Evolutionary conservation across 306 rosid genomes (phyloP), one percentile per base, ranked within the genome.

Genomic region (Vigna radiata): DNA sequence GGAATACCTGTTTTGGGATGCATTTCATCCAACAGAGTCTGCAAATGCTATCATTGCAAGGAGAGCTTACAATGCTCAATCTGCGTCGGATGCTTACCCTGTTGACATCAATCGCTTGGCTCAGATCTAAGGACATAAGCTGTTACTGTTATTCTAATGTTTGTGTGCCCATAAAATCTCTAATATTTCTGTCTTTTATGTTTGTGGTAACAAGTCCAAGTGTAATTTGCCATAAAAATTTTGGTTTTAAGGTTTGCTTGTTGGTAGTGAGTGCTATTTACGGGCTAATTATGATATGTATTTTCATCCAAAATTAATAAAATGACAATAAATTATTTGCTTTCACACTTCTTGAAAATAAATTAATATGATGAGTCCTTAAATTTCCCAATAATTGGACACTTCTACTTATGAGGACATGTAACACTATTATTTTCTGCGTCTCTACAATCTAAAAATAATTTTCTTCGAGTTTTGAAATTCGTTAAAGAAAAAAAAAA

Each of bases 11-110:
- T 95, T 95, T 68, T 95, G 99, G 99, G 99, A 95, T 85, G 97
- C 99, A 44, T 91, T 87, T 79, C 99, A 95, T 86, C 99, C 99
- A 72, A 87, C 96, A 0, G 97, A 92, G 61, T 89, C 91, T 1
- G 97, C 89, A 2, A 90, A 89, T 17, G 11, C 86, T 4, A 9
- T 95, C 1, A 72, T 90, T 10, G 99, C 66, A 0, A 84, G 77
- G 13, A 88, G 99, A 82, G 91, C 97, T 77, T 95, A 87, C 79
- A 86, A 53, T 18, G 97, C 96, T 12, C 88, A 89, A 72, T 90
- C 91, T 68, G 53, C 97, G 0, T 85, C 92, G 1, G 99, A 95
- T 75, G 97, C 99, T 70, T 91, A 95, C 86, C 99, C 97, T 0
- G 4, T 90, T 21, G 99, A 95, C 77, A 92, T 95, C 18, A 84